These are phyloP conservation scores for Sphaerobolus stellatus DNA, from an alignment of 1,284 basidiomycete genomes.

Conservation along the genomic window DNA sequence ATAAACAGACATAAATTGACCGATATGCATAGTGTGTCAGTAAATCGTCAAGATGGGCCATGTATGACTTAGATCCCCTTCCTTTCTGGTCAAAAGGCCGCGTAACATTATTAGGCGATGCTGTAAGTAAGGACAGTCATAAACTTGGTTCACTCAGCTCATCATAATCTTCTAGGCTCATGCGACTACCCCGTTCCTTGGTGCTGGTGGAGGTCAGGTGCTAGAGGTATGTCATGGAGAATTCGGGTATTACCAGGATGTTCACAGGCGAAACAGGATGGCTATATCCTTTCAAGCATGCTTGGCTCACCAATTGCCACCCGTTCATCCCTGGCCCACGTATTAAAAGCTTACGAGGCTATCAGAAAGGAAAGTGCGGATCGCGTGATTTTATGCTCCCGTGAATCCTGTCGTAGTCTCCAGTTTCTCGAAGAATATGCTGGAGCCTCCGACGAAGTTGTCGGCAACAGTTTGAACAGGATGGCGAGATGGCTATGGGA, in stretches of 20 bases:
- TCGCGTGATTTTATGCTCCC: background rate
- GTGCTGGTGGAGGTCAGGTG: background rate
- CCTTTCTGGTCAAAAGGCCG: background rate
- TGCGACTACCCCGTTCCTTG: background rate
- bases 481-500: slow-evolving; percentile 3
- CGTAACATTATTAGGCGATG: background rate
- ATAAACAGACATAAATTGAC: background rate
- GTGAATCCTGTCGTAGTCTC: background rate
- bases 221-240: background rate
- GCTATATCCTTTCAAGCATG: background rate
- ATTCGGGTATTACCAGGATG: background rate
- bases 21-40: background rate
- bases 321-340: background rate
- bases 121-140: background rate
- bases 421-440: slow-evolving; percentile 9
- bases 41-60: background rate
- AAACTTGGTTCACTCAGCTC: background rate
- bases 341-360: background rate
- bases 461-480: background rate
- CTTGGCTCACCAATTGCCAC: background rate
- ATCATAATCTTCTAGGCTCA: background rate
- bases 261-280: background rate
- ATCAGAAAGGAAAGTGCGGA: background rate
- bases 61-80: background rate
- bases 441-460: background rate